Evolutionary conservation across 2,329 filamentous ascomycete genomes (phyloP).

Genomic region (Parascedosporium putredinis): DNA sequence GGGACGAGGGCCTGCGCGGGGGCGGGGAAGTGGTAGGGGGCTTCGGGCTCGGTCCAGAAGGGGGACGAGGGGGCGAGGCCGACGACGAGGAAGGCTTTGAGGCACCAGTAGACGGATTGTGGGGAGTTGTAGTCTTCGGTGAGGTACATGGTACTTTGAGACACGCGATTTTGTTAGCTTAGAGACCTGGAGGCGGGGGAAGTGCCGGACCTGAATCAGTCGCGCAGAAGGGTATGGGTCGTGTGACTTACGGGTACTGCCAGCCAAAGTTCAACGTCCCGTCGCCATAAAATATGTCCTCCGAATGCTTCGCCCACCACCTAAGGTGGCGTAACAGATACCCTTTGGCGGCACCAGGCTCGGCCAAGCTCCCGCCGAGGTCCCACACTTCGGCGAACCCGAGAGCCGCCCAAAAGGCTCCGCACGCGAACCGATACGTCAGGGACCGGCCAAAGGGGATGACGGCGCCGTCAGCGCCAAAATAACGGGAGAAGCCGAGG

Average conservation of each 20-base stretch:
- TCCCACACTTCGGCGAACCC: conserved; percentile 29
- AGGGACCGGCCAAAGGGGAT: conserved; percentile 42
- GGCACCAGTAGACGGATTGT: conserved; percentile 42
- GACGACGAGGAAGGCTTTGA: conserved; percentile 37
- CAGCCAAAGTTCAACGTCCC: conserved; percentile 37
- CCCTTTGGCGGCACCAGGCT: conserved; percentile 32
- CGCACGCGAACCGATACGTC: conserved; percentile 40
- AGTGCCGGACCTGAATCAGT: accelerated
- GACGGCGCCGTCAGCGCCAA: conserved; percentile 32
- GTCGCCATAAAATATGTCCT: conserved; percentile 35
- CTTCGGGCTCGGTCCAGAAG: conserved; percentile 35
- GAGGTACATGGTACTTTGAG: conserved; percentile 40
- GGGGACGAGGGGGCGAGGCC: conserved; percentile 22
- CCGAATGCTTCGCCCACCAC: conserved; percentile 34
- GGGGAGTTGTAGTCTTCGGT: conserved; percentile 47
- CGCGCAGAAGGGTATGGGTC: no score
- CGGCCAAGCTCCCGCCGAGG: conserved; percentile 25
- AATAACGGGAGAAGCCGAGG: conserved; percentile 34
- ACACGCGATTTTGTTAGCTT: no score
- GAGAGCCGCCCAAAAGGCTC: conserved; percentile 35
- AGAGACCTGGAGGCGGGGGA: no score
- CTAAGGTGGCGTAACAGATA: conserved; percentile 37
- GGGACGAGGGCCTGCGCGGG: conserved; percentile 4
- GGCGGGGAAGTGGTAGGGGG: conserved; percentile 10
- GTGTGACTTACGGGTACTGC: conserved; percentile 19